Evolutionary conservation across 2,329 filamentous ascomycete genomes (phyloP), one percentile per base, ranked within the genome.

Genomic region (Arachnomyces sp.): DNA sequence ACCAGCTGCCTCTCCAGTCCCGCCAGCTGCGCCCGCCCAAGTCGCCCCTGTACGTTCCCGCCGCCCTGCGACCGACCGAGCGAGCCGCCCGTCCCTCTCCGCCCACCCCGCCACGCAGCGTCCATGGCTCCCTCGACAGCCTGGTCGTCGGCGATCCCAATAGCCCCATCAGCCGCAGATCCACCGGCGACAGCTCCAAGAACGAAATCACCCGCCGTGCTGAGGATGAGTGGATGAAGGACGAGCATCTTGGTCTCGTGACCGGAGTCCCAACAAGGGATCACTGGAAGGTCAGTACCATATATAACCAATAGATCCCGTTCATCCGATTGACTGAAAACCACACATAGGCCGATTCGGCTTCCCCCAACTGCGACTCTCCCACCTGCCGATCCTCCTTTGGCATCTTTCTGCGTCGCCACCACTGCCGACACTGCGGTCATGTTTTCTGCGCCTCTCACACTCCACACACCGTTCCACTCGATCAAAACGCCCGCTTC

Each of bases 361-460:
- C 73, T 45, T 73, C 74, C 39, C 55, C 65, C 32, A 68, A 64
- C 46, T 82, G 78, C 61, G 74, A 75, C 54, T 73, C 71, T 7
- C 68, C 72, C 3, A 69, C 73, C 43, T 82, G 78, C 60, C 69
- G 71, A 36, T 70, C 70, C 31, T 67, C 71, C 14, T 82, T 82
- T 54, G 71, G 73, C 33, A 68, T 80, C 53, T 77, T 78, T 60
- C 68, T 74, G 37, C 76, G 78, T 37, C 76, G 77, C 43, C 78
- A 82, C 53, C 78, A 82, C 60, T 82, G 78, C 60, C 74, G 78
- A 43, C 77, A 79, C 51, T 82, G 78, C 50, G 78, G 78, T 32
- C 73, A 79, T 51, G 73, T 82, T 52, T 81, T 80, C 55, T 82
- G 78, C 62, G 69, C 71, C 44, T 66, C 71, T 28, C 78, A 82